A percentile compares a stretch with the other conserved stretches of the same genome.
phyloP scores from a whole-genome alignment of 192 early-diverging fungal species.

The Linnemannia schmuckeri region DNA sequence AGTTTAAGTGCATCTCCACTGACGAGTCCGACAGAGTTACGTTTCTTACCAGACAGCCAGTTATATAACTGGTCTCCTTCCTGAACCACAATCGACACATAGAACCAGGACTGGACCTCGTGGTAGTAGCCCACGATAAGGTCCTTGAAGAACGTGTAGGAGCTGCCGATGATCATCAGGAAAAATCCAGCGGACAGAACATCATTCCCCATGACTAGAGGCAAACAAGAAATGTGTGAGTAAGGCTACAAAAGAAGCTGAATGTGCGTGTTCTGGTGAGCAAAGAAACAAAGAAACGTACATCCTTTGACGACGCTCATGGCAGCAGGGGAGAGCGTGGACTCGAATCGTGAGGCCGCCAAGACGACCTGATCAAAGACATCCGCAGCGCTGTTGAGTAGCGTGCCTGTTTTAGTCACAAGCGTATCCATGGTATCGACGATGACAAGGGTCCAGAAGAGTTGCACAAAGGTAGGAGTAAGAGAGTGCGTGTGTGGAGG shows the following conservation, averaged over 20 bases:
- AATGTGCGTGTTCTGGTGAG: not conserved
- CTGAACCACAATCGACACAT: slow-evolving; percentile 52
- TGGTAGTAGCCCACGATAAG: slow-evolving; percentile 40
- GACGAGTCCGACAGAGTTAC: not conserved
- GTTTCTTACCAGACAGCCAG: slow-evolving; percentile 48
- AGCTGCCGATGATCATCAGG: slow-evolving; percentile 49
- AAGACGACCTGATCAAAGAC: slow-evolving; percentile 47
- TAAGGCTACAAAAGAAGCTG: not conserved
- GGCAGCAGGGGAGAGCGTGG: slow-evolving; percentile 46
- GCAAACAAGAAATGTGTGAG: not conserved
- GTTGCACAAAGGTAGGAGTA: slow-evolving; percentile 10
- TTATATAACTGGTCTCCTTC: slow-evolving; percentile 53
- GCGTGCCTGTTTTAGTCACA: slow-evolving; percentile 27
- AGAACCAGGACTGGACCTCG: slow-evolving; percentile 49
- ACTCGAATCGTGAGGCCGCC: slow-evolving; percentile 28
- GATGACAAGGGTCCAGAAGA: slow-evolving; percentile 12
- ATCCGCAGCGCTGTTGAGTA: slow-evolving; percentile 47
- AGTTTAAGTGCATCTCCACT: slow-evolving; percentile 4
- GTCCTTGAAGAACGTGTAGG: slow-evolving; percentile 55
- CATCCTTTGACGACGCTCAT: slow-evolving; percentile 47
- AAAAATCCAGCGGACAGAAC: slow-evolving; percentile 54
- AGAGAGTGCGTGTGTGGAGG: slow-evolving; percentile 3
- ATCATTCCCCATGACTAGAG: slow-evolving; percentile 48
- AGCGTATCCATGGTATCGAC: slow-evolving; percentile 39
- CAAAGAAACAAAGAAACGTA: not conserved